phyloP scores from a whole-genome alignment of 306 rosid species.

The Rosa persica region DNA sequence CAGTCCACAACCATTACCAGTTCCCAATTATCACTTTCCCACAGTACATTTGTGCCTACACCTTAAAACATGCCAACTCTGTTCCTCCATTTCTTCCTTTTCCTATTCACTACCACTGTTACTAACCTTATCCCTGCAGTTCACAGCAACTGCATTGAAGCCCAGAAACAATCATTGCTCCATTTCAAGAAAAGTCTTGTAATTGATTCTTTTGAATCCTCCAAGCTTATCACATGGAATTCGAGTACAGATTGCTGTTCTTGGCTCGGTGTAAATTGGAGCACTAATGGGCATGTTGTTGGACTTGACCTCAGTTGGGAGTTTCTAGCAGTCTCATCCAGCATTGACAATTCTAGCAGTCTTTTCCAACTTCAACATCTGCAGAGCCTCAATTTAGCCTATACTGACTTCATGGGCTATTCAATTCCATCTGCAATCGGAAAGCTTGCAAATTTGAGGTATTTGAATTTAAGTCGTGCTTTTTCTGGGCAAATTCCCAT shows the following conservation, averaged over 20 bases:
- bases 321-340: neutral
- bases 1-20: too few relatives aligned
- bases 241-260: neutral
- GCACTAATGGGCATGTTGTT: neutral
- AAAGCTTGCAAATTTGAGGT: conserved; percentile 19
- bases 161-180: neutral
- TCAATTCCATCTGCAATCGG: conserved; percentile 24
- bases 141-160: neutral
- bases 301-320: neutral
- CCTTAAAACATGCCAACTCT: neutral
- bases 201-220: neutral
- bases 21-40: neutral
- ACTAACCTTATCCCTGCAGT: neutral
- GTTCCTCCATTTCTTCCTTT: neutral
- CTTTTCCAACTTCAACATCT: neutral
- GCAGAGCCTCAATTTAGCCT: neutral
- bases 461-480: neutral
- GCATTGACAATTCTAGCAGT: neutral
- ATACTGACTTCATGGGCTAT: neutral
- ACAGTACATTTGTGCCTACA: neutral
- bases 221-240: neutral
- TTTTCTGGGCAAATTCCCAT: neutral
- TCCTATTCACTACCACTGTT: neutral
- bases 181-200: neutral
- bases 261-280: neutral